These are phyloP conservation scores for Teunomyces tritomae DNA, from an alignment of 805 yeast genomes.

Conservation along the genomic window DNA sequence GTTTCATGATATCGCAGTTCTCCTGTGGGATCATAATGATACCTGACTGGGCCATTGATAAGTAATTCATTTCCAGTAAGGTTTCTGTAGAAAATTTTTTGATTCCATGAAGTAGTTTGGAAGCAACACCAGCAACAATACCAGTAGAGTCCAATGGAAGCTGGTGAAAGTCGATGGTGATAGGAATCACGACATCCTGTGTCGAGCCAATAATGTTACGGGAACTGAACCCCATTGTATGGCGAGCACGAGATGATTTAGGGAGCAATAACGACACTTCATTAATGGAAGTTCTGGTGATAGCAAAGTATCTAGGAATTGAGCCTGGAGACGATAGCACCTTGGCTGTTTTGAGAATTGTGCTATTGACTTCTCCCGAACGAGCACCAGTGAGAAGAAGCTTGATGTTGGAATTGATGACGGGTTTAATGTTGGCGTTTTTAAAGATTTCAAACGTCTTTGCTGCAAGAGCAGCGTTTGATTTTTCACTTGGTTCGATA, in stretches of 20 bases:
- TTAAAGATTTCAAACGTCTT: conserved; percentile 36
- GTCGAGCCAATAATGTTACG: conserved; percentile 52
- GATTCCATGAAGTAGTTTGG: conserved; percentile 39
- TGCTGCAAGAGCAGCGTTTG: conserved; percentile 21
- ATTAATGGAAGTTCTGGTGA: conserved; percentile 49
- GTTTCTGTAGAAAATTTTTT: conserved; percentile 13
- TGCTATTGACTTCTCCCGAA: conserved; percentile 41
- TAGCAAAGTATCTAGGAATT: conserved; percentile 48
- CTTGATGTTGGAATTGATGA: conserved; percentile 36
- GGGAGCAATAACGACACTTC: conserved; percentile 52
- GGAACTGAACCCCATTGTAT: conserved; percentile 38
- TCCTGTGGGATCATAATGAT: conserved; percentile 59
- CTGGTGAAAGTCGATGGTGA: conserved; percentile 50
- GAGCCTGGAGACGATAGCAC: conserved; percentile 22
- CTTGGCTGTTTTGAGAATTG: conserved; percentile 44
- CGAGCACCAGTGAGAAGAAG: conserved; percentile 60
- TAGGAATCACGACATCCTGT: conserved; percentile 56
- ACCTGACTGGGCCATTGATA: conserved; percentile 60
- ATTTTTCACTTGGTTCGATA: background rate
- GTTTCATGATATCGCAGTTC: conserved; percentile 32
- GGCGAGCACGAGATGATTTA: conserved; percentile 33
- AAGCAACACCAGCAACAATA: conserved; percentile 64
- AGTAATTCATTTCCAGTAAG: conserved; percentile 52
- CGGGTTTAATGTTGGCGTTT: conserved; percentile 42
- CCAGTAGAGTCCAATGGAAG: conserved; percentile 63